A percentile compares a stretch with the other conserved stretches of the same genome.
Evolutionary conservation across 2,329 filamentous ascomycete genomes (phyloP).

Genomic region (Xylariaceae sp.): DNA sequence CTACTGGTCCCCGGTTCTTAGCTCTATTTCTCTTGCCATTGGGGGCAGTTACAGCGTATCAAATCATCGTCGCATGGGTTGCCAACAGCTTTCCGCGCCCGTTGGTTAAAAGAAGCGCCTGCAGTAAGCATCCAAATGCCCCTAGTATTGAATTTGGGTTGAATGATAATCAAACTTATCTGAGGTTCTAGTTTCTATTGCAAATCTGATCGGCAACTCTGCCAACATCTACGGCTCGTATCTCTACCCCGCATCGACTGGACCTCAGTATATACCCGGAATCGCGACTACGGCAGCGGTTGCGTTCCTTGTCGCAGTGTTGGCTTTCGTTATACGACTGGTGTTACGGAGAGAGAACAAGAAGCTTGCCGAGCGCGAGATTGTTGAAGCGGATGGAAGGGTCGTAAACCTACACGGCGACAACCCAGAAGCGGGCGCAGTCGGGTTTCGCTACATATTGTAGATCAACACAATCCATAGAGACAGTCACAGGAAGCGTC

Average conservation of each 20-base stretch:
- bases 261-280: slow-evolving; percentile 47
- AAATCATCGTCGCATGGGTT: slow-evolving; percentile 64
- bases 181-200: slow-evolving; percentile 48
- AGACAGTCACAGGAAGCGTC: too few relatives aligned
- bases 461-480: slow-evolving; percentile 7
- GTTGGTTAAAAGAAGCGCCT: slow-evolving; percentile 62
- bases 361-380: slow-evolving; percentile 50
- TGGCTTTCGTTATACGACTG: slow-evolving; percentile 52
- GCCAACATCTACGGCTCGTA: slow-evolving; percentile 47
- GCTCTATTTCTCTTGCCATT: slow-evolving; percentile 61
- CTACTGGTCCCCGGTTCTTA: slow-evolving; percentile 54
- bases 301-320: slow-evolving; percentile 56
- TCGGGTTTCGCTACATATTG: slow-evolving; percentile 28
- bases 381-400: slow-evolving; percentile 19
- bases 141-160: background rate
- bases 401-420: slow-evolving; percentile 5
- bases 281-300: slow-evolving; percentile 62
- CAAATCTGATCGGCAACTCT: slow-evolving; percentile 64
- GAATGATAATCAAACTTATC: background rate
- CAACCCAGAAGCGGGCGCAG: slow-evolving; percentile 6
- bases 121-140: slow-evolving; percentile 30
- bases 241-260: slow-evolving; percentile 43
- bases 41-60: slow-evolving; percentile 49
- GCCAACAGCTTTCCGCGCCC: slow-evolving; percentile 71
- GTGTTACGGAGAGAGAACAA: slow-evolving; percentile 60